Evolutionary conservation across 257 asterid species (phyloP), one percentile per base, ranked within the genome.

Genomic region (Scutellaria barbata): DNA sequence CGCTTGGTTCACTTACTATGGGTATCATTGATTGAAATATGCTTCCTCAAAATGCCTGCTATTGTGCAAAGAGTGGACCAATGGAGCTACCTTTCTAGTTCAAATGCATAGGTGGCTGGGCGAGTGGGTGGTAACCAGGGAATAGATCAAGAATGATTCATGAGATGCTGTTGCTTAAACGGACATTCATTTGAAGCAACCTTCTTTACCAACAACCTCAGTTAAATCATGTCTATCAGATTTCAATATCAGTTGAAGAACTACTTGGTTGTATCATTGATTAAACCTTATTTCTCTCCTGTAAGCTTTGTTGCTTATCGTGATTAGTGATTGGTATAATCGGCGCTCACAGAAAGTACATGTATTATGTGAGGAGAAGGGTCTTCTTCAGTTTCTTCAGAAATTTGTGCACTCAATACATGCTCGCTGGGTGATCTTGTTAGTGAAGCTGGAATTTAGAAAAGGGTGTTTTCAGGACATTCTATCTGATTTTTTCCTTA

Each of bases 401-500:
- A 14, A 16, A 18, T 22, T 22, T 22, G 42, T 52, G 14, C 13
- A 37, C 30, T 53, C 69, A 20, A 20, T 54, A 16, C 56, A 53
- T 22, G 66, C 42, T 64, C 30, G n/a, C 18, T 43, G 5, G 6
- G 20, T 58, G 42, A 17, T 71, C 41, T 35, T 52, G 51, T 16
- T 30, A 41, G 11, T 40, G 56, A 51, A 53, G 40, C 51, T 51
- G 40, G 8, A 69, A 11, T 43, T 52, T 17, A 18, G 53, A 40
- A 14, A 35, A 76, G 10, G 54, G 53, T 33, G 11, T 47, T 77
- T 56, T 25, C 51, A 57, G 6, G 70, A 58, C 4, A 25, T 6
- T 33, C 13, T 30, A 7, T 9, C 18, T 16, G 11, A 45, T 42
- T 59, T 57, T 39, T 12, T 72, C 10, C 63, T 25, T 45, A 13